These are phyloP conservation scores for Raddia distichophylla DNA, from an alignment of 176 grass and related monocot genomes.

Conservation along the genomic window DNA sequence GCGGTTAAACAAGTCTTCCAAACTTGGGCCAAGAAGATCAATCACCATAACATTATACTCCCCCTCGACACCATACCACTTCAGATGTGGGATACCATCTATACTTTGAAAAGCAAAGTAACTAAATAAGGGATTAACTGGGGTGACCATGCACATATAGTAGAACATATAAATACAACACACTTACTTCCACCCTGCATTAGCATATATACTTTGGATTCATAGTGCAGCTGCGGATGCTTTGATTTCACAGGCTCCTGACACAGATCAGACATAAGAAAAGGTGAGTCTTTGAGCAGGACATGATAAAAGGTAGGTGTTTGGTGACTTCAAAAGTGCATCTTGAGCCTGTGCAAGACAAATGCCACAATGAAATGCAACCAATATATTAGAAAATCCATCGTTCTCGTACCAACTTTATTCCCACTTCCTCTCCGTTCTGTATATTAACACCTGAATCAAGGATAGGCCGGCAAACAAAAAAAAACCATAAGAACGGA, in stretches of 20 bases:
- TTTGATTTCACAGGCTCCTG: slow-evolving; percentile 84
- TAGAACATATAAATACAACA: neutral
- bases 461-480: neutral
- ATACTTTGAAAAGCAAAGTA: slow-evolving; percentile 23
- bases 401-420: slow-evolving; percentile 71
- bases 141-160: slow-evolving; percentile 15
- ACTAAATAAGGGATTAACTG: slow-evolving; percentile 17
- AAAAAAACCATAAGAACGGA: slow-evolving; percentile 18
- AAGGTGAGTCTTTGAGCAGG: slow-evolving; percentile 1
- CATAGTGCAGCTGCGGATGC: slow-evolving; percentile 91
- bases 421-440: slow-evolving; percentile 80
- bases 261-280: slow-evolving; percentile 36
- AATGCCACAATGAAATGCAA: neutral
- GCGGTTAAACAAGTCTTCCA: slow-evolving; percentile 90
- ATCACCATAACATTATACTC: slow-evolving; percentile 93
- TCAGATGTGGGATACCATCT: slow-evolving; percentile 86
- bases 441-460: slow-evolving; percentile 77
- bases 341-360: neutral
- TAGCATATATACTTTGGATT: slow-evolving; percentile 94
- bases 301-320: neutral
- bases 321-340: slow-evolving; percentile 7
- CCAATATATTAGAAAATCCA: neutral
- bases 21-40: slow-evolving; percentile 92
- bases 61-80: slow-evolving; percentile 86
- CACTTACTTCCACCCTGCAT: slow-evolving; percentile 93